Conservation (phyloP, 148 eudicot genomes). For the Linanthus parryae region DNA sequence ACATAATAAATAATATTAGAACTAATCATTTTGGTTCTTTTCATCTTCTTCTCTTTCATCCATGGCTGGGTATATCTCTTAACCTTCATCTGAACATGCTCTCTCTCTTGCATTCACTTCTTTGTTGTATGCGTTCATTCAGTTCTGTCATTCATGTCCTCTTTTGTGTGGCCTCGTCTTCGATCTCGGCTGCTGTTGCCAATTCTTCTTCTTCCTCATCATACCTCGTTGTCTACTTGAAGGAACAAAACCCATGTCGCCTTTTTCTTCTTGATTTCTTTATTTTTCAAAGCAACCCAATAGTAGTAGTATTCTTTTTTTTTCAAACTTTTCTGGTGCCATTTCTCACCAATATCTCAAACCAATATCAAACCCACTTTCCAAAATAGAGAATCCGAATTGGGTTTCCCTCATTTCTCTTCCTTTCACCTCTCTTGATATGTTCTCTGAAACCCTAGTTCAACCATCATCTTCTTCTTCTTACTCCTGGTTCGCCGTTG, state of each 20-base stretch:
- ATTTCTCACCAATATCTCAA: neutral
- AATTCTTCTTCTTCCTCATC: conserved; percentile 27
- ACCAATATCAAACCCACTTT: conserved; percentile 28
- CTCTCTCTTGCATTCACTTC: no score
- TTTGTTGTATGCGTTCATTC: no score
- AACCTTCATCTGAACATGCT: no score
- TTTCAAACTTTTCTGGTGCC: neutral
- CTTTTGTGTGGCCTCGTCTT: no score
- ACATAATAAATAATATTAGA: no score
- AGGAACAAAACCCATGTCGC: neutral
- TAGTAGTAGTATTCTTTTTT: neutral
- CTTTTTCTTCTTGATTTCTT: neutral
- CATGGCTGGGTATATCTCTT: no score
- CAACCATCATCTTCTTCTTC: no score
- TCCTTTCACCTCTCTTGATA: conserved; percentile 22
- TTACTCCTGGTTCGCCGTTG: no score
- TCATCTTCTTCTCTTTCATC: no score
- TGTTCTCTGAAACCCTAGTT: conserved; percentile 13
- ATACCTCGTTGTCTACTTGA: conserved; percentile 31
- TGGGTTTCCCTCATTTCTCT: conserved; percentile 39
- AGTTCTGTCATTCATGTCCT: no score
- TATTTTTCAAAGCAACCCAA: neutral
- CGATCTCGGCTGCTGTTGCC: no score
- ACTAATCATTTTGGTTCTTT: no score
- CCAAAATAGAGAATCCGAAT: conserved; percentile 41